Conservation (phyloP, 371 early-diverging fungal genomes). For the Capillidium rhysosporum region DNA sequence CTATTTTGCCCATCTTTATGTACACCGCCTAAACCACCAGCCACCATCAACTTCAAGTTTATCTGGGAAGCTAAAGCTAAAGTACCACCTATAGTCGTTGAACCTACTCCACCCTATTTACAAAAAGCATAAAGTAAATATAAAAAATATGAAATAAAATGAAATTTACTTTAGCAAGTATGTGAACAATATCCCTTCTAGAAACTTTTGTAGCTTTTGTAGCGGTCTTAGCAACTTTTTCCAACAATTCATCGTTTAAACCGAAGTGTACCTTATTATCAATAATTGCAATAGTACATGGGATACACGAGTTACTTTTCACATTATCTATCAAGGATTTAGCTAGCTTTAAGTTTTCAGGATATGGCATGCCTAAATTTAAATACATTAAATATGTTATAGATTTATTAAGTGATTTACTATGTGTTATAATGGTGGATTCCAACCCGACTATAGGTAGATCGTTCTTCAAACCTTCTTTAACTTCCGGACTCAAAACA, state of each 20-base stretch:
- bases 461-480: constrained; percentile 27
- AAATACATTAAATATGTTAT: background rate
- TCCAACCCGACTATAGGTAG: constrained; percentile 85
- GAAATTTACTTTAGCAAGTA: constrained; percentile 31
- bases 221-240: constrained; percentile 38
- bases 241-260: constrained; percentile 21
- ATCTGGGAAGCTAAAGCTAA: constrained; percentile 66
- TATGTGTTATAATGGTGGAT: constrained; percentile 84
- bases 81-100: constrained; percentile 83
- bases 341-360: constrained; percentile 72
- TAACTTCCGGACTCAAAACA: constrained; percentile 14
- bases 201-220: constrained; percentile 56
- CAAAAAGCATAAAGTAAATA: background rate
- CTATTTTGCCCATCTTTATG: constrained; percentile 66
- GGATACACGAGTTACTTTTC: constrained; percentile 42
- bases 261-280: constrained; percentile 30
- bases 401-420: constrained; percentile 13
- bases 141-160: background rate
- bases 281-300: constrained; percentile 81
- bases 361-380: constrained; percentile 69
- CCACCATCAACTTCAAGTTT: constrained; percentile 78
- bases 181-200: constrained; percentile 59
- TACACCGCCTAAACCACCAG: constrained; percentile 94
- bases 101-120: constrained; percentile 47
- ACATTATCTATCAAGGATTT: constrained; percentile 53